Percentiles rank a stretch among this genome's conserved stretches.
Conservation (phyloP, 305 asterid genomes). For the Fraxinus angustifolia region DNA sequence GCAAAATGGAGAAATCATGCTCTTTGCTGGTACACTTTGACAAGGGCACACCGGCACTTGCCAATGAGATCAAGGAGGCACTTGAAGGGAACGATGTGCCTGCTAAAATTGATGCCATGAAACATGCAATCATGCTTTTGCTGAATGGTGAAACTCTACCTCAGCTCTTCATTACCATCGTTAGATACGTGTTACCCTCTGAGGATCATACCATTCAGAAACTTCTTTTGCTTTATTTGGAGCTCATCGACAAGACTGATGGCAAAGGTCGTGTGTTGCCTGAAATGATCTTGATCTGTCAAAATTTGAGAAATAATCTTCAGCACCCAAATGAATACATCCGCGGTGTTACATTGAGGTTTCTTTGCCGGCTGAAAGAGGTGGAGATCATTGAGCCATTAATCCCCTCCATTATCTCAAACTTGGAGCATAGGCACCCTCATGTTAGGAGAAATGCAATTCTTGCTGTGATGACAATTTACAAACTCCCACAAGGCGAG, state of each 20-base stretch:
- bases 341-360: constrained; percentile 82
- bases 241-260: constrained; percentile 85
- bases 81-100: constrained; percentile 74
- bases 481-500: constrained; percentile 86
- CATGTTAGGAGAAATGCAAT: constrained; percentile 82
- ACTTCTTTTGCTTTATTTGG: constrained; percentile 74
- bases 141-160: constrained; percentile 88
- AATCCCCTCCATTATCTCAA: constrained; percentile 79
- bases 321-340: constrained; percentile 54
- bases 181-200: constrained; percentile 49
- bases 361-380: constrained; percentile 84
- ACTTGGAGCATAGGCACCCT: constrained; percentile 90
- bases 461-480: constrained; percentile 90
- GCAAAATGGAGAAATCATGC: constrained; percentile 78
- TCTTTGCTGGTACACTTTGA: constrained; percentile 35
- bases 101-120: constrained; percentile 32
- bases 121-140: constrained; percentile 76
- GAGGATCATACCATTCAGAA: constrained; percentile 83
- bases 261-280: constrained; percentile 81
- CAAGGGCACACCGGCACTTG: constrained; percentile 79
- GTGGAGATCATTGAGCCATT: constrained; percentile 88
- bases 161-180: constrained; percentile 78
- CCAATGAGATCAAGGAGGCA: constrained; percentile 94
- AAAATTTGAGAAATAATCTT: constrained; percentile 47
- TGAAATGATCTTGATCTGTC: constrained; percentile 55